Base-by-base conservation (phyloP, 768 basidiomycete genomes). In the Calocybe indica region DNA sequence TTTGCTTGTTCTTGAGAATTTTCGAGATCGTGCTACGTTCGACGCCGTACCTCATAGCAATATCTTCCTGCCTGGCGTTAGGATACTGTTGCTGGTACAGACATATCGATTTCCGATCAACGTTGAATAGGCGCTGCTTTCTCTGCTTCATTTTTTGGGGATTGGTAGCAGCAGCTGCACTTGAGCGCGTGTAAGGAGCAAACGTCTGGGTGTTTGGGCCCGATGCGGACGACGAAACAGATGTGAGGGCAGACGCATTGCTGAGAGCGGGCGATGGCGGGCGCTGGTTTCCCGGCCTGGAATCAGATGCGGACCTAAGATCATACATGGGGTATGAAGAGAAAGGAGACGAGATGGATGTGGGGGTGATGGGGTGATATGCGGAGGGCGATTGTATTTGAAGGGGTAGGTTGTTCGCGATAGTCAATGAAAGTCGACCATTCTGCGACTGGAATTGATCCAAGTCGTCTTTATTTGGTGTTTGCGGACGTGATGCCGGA, bases 1-100 rank as follows among this genome's bases (percentile, higher is more conserved):
- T 79, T n/a, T 75, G 73, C 65, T 87, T 90, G 58, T 85, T 70
- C 64, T 92, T 92, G 54, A 93, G 74, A 52, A 92, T 92, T 68
- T 94, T 93, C 67, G 86, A 88, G 63, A 94, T 85, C n/a, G 92
- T 94, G 67, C 89, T 92, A 45, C 92, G 82, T 59, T 94, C 92
- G 50, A 92, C 85, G 43, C 79, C 78, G 61, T 85, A 93, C 31
- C 69, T 67, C 8, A 70, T 69, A 5, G 85, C 92, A 55, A 94
- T 90, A 59, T 91, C 88, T 58, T 92, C 89, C 63, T 94, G 92
- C 49, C 86, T 79, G 13, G 79, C 72, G 45, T 78, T 77, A 0
- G 85, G 86, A 57, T 88, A 70, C 3, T 80, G 66, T 45, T 72
- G 65, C 50, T 82, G 79, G 61, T 80, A 85, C 9, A 72, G 47